A percentile compares a stretch with the other conserved stretches of the same genome.
Evolutionary conservation across 768 basidiomycete species (phyloP).

Genomic region (Termitomyces bulborhizus): DNA sequence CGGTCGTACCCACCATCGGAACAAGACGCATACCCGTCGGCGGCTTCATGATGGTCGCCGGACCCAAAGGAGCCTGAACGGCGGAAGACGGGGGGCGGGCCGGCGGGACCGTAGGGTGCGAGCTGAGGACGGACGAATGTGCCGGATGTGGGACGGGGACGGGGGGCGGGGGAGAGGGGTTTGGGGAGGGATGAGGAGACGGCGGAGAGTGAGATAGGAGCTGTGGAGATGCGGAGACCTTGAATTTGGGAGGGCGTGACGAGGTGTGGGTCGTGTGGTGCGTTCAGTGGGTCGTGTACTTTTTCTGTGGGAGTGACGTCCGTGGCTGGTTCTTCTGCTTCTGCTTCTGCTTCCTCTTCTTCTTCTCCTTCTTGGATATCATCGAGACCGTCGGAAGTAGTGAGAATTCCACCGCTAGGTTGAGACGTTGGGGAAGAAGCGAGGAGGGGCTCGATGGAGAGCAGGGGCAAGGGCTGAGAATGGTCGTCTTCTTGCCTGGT

Average conservation of each 20-base stretch:
- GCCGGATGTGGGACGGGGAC: constrained; percentile 11
- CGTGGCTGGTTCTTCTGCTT: constrained; percentile 19
- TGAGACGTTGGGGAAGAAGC: constrained; percentile 17
- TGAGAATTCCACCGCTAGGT: constrained; percentile 2
- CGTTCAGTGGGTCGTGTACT: background rate
- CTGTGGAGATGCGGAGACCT: constrained; percentile 50
- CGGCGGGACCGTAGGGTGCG: constrained; percentile 6
- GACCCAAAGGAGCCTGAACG: constrained; percentile 26
- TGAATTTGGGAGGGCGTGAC: constrained; percentile 41
- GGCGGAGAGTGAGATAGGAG: constrained; percentile 23
- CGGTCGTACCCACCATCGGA: constrained; percentile 38
- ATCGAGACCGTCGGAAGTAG: constrained; percentile 31
- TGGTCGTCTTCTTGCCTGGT: background rate
- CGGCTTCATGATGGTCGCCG: background rate
- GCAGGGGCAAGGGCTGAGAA: background rate
- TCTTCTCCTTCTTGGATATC: constrained; percentile 63
- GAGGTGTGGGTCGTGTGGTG: constrained; percentile 13
- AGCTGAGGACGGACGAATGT: constrained; percentile 2
- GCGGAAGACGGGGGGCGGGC: constrained; percentile 19
- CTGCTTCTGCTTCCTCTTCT: constrained; percentile 42
- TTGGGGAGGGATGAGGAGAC: constrained; percentile 8
- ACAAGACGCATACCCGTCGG: too few relatives aligned
- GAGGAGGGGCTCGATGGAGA: constrained; percentile 51
- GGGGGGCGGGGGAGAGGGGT: constrained; percentile 11
- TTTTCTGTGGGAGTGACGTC: constrained; percentile 14